Base-by-base conservation (phyloP, 306 rosid genomes). In the Acacia melanoxylon region DNA sequence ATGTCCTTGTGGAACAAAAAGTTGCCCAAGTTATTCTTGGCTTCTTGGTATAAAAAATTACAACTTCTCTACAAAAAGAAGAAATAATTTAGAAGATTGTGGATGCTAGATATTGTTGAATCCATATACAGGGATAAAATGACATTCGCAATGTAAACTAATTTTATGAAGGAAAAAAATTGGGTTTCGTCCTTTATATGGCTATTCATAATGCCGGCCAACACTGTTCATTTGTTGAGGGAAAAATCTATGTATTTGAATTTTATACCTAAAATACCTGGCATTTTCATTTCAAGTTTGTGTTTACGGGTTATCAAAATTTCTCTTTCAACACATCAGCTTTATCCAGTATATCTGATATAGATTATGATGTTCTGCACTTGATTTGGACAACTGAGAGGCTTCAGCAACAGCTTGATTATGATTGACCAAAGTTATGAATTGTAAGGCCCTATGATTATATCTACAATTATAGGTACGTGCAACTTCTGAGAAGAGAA, bases 281-380 rank as follows among this genome's bases (percentile, higher is more conserved):
- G 29, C 29, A 27, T 27, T 27, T 27, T 27, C 29, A 27, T 73
- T 67, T 86, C 58, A 15, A 56, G 25, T n/a, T 13, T 81, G 16
- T 82, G 66, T 31, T 86, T 79, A 13, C 88, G 93, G 99, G 99
- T 97, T 54, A 89, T 95, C 63, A 95, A 90, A 88, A 45, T 95
- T 78, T 91, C 91, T 56, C 88, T 91, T 68, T 88, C 97, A 31
- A 81, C 82, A 81, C 82, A 24, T 87, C 89, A 25, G 80, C 89
- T 62, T 85, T 89, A 85, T 83, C 93, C 56, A 44, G 86, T 37
- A 61, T 87, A 86, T 90, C 91, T 42, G 86, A 84, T 86, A 83
- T 91, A 33, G 99, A 95, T 70, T 83, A 56, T 75, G 95, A 93
- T 87, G 84, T 90, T 61, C 81, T 95, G 85, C 80, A 85, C 87